A percentile compares a stretch with the other conserved stretches of the same genome.
These are phyloP conservation scores for Wallacemonas collosoma DNA, from an alignment of 208 protist species.

Conservation along the genomic window DNA sequence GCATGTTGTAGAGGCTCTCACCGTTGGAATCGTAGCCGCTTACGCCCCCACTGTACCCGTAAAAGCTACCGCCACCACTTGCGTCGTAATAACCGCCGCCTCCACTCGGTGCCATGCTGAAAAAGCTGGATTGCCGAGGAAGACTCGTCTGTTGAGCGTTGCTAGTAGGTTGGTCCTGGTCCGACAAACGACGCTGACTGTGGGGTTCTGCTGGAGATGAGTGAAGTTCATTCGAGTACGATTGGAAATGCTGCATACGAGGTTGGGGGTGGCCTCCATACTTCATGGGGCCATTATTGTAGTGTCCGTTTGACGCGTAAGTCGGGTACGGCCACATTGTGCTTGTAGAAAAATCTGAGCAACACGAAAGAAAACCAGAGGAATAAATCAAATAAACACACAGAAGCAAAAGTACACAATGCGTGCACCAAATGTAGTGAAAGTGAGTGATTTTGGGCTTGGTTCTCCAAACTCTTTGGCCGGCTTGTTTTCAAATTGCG, in stretches of 20 bases:
- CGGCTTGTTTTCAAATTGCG: too few species aligned
- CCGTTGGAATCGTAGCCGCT: not conserved
- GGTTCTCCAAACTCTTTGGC: too few species aligned
- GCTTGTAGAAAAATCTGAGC: too few species aligned
- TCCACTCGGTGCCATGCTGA: not conserved
- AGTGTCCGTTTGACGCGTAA: not conserved
- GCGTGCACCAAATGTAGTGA: too few species aligned
- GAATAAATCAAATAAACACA: too few species aligned
- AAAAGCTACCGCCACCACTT: not conserved
- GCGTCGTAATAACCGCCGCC: not conserved
- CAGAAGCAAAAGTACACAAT: too few species aligned
- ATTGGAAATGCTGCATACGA: not conserved
- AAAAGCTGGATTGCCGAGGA: conserved; percentile 1
- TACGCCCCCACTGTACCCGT: not conserved
- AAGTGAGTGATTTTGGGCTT: too few species aligned
- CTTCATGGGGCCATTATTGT: not conserved
- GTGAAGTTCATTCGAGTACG: not conserved
- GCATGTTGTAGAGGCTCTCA: conserved; percentile 1
- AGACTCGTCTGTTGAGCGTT: not conserved
- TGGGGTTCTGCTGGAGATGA: not conserved
- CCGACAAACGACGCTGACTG: not conserved
- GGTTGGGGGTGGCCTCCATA: too few species aligned
- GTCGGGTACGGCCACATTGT: conserved; percentile 14
- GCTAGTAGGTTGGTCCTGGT: conserved; percentile 1
- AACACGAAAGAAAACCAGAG: too few species aligned